phyloP scores from a whole-genome alignment of 768 basidiomycete species.

The Macrolepiota albuminosa region DNA sequence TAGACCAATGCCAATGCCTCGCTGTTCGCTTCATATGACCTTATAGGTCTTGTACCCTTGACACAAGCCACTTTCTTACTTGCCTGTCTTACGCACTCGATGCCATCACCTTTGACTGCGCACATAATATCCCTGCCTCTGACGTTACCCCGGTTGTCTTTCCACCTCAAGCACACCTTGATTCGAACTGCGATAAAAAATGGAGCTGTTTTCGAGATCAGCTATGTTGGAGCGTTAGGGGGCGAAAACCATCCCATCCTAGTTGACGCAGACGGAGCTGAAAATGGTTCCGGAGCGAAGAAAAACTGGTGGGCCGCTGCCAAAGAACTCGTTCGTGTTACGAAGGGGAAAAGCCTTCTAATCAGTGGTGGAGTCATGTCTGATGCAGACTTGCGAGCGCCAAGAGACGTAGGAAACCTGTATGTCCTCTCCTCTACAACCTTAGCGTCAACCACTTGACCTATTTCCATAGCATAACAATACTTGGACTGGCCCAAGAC shows the following conservation, averaged over 20 bases:
- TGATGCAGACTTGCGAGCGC: slow-evolving; percentile 61
- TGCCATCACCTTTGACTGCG: slow-evolving; percentile 70
- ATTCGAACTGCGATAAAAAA: slow-evolving; percentile 78
- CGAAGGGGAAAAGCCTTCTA: slow-evolving; percentile 74
- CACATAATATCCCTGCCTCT: slow-evolving; percentile 81
- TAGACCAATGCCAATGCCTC: slow-evolving; percentile 71
- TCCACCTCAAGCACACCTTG: slow-evolving; percentile 78
- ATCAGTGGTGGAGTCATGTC: slow-evolving; percentile 64
- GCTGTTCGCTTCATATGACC: slow-evolving; percentile 63
- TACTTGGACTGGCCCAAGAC: slow-evolving; percentile 69
- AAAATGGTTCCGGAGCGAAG: slow-evolving; percentile 52
- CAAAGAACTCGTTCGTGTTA: slow-evolving; percentile 71
- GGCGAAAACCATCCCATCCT: slow-evolving; percentile 49
- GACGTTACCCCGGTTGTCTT: slow-evolving; percentile 72
- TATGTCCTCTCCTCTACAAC: slow-evolving; percentile 27
- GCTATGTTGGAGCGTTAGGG: slow-evolving; percentile 70
- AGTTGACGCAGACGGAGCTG: slow-evolving; percentile 42
- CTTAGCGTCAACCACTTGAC: background rate
- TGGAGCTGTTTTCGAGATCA: slow-evolving; percentile 79
- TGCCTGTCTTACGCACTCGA: slow-evolving; percentile 76
- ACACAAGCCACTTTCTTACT: slow-evolving; percentile 68
- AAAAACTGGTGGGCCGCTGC: slow-evolving; percentile 84
- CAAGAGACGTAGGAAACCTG: slow-evolving; percentile 75
- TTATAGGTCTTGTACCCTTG: slow-evolving; percentile 73
- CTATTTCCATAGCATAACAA: slow-evolving; percentile 42